These are phyloP conservation scores for Suhomyces kunorum DNA, from an alignment of 1,139 yeast genomes.

Conservation along the genomic window DNA sequence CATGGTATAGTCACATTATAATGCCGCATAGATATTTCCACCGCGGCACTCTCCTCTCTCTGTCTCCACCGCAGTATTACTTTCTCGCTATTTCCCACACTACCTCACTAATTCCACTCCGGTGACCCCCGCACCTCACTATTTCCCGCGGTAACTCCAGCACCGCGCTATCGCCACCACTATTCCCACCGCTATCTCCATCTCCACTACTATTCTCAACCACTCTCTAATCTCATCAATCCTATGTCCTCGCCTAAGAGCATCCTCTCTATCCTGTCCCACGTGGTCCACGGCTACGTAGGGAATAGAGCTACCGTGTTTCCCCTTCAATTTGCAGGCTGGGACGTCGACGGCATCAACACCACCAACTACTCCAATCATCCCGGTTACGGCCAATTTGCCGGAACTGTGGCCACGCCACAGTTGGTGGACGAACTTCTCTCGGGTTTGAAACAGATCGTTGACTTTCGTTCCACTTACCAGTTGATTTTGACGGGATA, in stretches of 20 bases:
- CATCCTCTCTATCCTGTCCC: slow-evolving; percentile 59
- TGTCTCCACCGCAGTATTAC: not conserved
- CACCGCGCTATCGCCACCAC: not conserved
- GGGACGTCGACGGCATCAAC: slow-evolving; percentile 83
- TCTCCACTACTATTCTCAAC: too few relatives aligned
- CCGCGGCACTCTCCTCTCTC: not conserved
- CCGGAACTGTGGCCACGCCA: slow-evolving; percentile 19
- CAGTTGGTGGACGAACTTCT: slow-evolving; percentile 25
- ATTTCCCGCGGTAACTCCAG: not conserved
- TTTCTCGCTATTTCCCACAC: not conserved
- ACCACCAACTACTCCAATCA: slow-evolving; percentile 83
- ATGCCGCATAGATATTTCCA: too few relatives aligned
- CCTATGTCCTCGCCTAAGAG: slow-evolving; percentile 13
- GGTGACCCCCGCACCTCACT: too few relatives aligned
- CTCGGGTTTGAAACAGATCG: slow-evolving; percentile 26
- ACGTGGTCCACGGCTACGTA: slow-evolving; percentile 71
- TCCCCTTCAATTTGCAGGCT: slow-evolving; percentile 74
- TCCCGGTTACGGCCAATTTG: slow-evolving; percentile 69
- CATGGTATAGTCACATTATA: too few relatives aligned
- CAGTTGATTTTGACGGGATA: slow-evolving; percentile 73
- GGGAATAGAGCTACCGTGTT: slow-evolving; percentile 47
- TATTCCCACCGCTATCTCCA: not conserved
- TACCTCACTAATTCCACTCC: not conserved
- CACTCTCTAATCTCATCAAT: too few relatives aligned
- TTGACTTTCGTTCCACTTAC: slow-evolving; percentile 38